Evolutionary conservation across 345 rosid species (phyloP).

Genomic region (Punica granatum): DNA sequence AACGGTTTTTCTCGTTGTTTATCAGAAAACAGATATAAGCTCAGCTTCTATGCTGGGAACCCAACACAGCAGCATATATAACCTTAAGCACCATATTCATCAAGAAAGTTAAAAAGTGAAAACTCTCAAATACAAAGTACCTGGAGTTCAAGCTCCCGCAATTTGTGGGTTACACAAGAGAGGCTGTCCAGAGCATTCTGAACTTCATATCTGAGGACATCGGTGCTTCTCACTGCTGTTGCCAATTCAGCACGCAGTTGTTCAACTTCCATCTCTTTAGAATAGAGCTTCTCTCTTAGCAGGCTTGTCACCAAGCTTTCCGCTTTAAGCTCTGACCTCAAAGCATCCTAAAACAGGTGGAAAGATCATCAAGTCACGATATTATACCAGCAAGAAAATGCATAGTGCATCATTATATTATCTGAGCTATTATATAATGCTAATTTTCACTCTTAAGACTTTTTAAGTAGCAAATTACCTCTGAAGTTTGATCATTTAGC

Average conservation of each 20-base stretch:
- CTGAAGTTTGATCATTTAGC: conserved; percentile 34
- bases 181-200: conserved; percentile 63
- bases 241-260: conserved; percentile 83
- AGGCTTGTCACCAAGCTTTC: conserved; percentile 66
- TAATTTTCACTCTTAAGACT: not conserved
- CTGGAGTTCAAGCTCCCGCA: conserved; percentile 82
- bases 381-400: not conserved
- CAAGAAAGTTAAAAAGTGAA: not conserved
- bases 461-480: conserved; percentile 35
- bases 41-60: not conserved
- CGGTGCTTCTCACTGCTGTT: conserved; percentile 73
- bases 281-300: conserved; percentile 74
- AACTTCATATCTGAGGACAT: conserved; percentile 62
- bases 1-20: not conserved
- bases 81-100: not conserved
- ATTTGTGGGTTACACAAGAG: conserved; percentile 54
- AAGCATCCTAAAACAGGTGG: conserved; percentile 31
- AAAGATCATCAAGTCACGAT: conserved; percentile 10
- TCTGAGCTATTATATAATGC: no score
- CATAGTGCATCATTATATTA: no score
- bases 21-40: not conserved
- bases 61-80: not conserved
- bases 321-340: conserved; percentile 58
- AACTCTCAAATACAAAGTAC: conserved; percentile 19
- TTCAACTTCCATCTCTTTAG: conserved; percentile 78